Evolutionary conservation across 2,329 filamentous ascomycete genomes (phyloP), one percentile per base, ranked within the genome.

Genomic region (Fusarium denticulatum): DNA sequence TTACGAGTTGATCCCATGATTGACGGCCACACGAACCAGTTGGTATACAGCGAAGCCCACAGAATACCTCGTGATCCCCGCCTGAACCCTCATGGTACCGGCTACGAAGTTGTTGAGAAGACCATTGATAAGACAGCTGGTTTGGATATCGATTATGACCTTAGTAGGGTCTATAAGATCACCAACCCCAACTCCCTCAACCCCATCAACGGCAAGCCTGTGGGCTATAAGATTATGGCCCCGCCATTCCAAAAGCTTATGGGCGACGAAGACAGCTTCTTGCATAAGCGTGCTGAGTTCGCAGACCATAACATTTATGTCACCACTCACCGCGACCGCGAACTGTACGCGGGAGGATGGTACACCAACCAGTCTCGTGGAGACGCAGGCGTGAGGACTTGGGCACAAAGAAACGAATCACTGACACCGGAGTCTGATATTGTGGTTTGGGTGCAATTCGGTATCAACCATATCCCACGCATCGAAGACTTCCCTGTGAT

Each of bases 391-490:
- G 43, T 86, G 83, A 66, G 77, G 72, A 20, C 84, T 83, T 7
- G 86, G 86, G 62, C 71, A 32, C 67, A 74, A 42, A 47, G 76
- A 43, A 82, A 81, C 55, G 77, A 79, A 36, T 77, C 79, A 67
- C 82, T 97, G 75, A 93, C 92, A 52, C 91, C 97, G 82, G 93
- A 91, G 5, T 74, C 64, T 34, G 93, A 97, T 79, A 84, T 97
- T 4, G 81, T 86, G 3, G 64, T 88, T 0, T 88, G 86, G 86
- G 83, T 81, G 18, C 84, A 86, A 12, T 87, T 86, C 61, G 85
- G 86, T 4, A 78, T 87, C 37, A 87, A 85, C 18, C 86, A 87
- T 61, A 86, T 86, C 39, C 85, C 85, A 0, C 79, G 85, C 2
- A 82, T 86, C 3, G 86, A 87, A 69, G 86, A 87, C 60, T 87